phyloP scores from a whole-genome alignment of 2,329 filamentous ascomycete species.

The Aspergillus eucalypticola region DNA sequence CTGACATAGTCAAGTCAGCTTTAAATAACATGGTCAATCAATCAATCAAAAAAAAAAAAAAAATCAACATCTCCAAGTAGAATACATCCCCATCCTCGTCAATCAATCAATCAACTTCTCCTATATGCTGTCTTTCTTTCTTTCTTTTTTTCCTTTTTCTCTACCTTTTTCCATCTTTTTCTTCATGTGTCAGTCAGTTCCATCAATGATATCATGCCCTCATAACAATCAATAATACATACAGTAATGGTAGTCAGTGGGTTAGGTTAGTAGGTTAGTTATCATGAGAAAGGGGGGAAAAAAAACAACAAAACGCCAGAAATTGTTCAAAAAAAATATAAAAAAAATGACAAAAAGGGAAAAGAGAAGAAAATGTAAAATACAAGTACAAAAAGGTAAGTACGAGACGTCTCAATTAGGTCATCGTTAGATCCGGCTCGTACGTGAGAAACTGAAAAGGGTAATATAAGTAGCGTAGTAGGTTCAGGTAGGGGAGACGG shows the following conservation, averaged over 20 bases:
- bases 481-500: neutral
- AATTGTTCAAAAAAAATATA: neutral
- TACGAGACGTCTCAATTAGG: neutral
- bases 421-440: neutral
- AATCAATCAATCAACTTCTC: neutral
- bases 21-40: neutral
- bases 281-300: neutral
- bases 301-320: neutral
- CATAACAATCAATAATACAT: constrained; percentile 16
- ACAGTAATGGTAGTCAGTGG: neutral
- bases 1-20: too few relatives aligned
- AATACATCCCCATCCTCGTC: neutral
- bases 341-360: constrained; percentile 1
- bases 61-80: too few relatives aligned
- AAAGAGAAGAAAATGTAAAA: neutral
- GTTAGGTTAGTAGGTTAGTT: neutral
- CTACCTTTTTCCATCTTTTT: neutral
- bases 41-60: neutral
- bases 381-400: neutral
- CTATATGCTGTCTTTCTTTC: neutral
- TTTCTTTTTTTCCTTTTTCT: neutral
- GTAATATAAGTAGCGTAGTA: neutral
- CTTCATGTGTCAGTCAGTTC: constrained; percentile 2
- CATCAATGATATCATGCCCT: constrained; percentile 12
- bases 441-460: neutral